These are phyloP conservation scores for Drosera capensis DNA, from an alignment of 148 eudicot genomes.

Conservation along the genomic window DNA sequence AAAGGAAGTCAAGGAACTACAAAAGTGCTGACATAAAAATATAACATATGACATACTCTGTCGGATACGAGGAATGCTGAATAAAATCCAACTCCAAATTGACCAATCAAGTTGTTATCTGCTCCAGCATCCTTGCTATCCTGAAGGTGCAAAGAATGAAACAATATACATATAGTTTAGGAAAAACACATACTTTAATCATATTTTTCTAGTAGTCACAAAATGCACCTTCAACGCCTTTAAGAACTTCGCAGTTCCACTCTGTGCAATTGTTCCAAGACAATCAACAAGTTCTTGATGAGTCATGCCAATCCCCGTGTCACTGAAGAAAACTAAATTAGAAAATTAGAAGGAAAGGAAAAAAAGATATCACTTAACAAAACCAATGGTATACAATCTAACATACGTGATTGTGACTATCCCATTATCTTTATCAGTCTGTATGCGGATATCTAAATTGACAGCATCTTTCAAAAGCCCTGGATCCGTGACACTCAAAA, in stretches of 20 bases:
- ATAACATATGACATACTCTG: no score
- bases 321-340: conserved; percentile 28
- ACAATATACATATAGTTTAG: background rate
- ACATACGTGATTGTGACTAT: conserved; percentile 77
- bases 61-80: conserved; percentile 88
- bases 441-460: conserved; percentile 87
- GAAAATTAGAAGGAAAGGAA: background rate
- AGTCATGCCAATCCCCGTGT: conserved; percentile 95
- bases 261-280: conserved; percentile 95
- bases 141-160: conserved; percentile 21
- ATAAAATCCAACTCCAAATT: conserved; percentile 97
- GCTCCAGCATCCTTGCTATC: conserved; percentile 87
- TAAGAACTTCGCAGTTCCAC: conserved; percentile 96
- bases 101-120: conserved; percentile 91
- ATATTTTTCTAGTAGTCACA: no score
- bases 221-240: conserved; percentile 66
- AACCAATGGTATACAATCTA: background rate
- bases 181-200: no score
- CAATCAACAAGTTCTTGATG: conserved; percentile 86
- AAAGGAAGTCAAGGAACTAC: no score
- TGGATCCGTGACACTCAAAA: conserved; percentile 80
- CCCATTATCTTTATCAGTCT: conserved; percentile 76
- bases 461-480: conserved; percentile 44
- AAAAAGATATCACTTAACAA: background rate
- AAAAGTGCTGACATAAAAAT: no score